Evolutionary conservation across 73 alveolate species (phyloP).

Genomic region (Blepharisma japonicum): DNA sequence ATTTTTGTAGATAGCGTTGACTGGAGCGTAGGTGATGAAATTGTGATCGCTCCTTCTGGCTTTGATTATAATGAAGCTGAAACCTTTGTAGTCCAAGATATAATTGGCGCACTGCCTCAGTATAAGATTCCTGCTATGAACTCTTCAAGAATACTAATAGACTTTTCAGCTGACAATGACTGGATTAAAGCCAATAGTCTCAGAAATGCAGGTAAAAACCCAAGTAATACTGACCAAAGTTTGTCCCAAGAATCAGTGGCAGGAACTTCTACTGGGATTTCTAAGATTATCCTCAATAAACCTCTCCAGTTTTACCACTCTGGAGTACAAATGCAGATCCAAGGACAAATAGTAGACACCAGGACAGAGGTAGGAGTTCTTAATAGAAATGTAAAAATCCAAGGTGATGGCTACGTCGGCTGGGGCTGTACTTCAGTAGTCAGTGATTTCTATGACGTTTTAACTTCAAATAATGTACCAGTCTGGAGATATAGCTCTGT

Average conservation of each 20-base stretch:
- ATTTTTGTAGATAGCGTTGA: conserved; percentile 31
- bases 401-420: conserved; percentile 52
- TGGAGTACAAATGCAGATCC: conserved; percentile 3
- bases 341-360: conserved; percentile 29
- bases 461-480: neutral
- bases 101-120: neutral
- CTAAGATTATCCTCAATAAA: neutral
- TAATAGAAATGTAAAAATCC: conserved; percentile 67
- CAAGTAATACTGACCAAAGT: neutral
- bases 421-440: conserved; percentile 22
- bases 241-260: neutral
- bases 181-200: conserved; percentile 5
- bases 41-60: conserved; percentile 28
- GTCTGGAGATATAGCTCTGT: neutral
- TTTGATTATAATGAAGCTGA: conserved; percentile 1
- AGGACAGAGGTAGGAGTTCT: conserved; percentile 83
- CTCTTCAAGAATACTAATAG: neutral
- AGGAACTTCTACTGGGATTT: neutral
- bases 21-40: conserved; percentile 39
- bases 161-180: neutral
- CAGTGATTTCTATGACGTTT: conserved; percentile 21
- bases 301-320: neutral
- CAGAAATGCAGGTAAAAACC: conserved; percentile 20
- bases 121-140: neutral
- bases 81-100: neutral